Evolutionary conservation across 2,329 filamentous ascomycete species (phyloP).

Genomic region (Fusarium sp.): DNA sequence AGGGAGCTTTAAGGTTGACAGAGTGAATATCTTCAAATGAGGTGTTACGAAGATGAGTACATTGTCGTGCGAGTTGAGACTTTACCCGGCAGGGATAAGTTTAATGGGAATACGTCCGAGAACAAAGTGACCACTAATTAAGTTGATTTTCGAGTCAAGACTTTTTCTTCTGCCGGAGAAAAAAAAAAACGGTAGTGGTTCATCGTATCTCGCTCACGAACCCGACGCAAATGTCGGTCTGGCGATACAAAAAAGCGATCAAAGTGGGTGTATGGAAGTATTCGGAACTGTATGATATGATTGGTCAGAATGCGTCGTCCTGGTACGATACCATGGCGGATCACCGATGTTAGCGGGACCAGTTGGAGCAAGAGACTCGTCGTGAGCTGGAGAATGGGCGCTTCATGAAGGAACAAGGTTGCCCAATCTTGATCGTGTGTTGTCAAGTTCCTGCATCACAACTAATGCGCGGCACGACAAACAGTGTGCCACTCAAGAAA

Average conservation of each 20-base stretch:
- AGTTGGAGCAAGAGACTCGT: slow-evolving; percentile 25
- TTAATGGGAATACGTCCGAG: slow-evolving; percentile 14
- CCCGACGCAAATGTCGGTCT: slow-evolving; percentile 40
- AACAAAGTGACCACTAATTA: background rate
- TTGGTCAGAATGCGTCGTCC: slow-evolving; percentile 21
- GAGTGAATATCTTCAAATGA: slow-evolving; percentile 11
- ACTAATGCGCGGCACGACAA: slow-evolving; percentile 16
- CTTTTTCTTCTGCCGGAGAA: slow-evolving; percentile 12
- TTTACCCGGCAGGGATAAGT: slow-evolving; percentile 5
- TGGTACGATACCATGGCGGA: slow-evolving; percentile 40
- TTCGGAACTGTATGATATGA: slow-evolving; percentile 27
- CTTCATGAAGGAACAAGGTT: slow-evolving; percentile 25
- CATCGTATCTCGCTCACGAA: slow-evolving; percentile 8
- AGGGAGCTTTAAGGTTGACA: slow-evolving; percentile 9
- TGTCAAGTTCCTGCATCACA: slow-evolving; percentile 40
- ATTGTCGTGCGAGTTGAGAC: slow-evolving; percentile 5
- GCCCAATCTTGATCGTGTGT: slow-evolving; percentile 40
- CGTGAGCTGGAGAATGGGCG: slow-evolving; percentile 28
- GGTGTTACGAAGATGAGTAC: background rate
- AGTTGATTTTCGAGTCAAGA: background rate
- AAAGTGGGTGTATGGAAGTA: slow-evolving; percentile 32
- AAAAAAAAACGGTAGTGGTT: slow-evolving; percentile 17
- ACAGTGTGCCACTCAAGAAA: slow-evolving; percentile 16
- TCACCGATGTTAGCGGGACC: slow-evolving; percentile 40
- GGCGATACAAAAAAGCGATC: slow-evolving; percentile 24